Base-by-base conservation (phyloP, 441 rosid species). In the Adansonia gregorii region DNA sequence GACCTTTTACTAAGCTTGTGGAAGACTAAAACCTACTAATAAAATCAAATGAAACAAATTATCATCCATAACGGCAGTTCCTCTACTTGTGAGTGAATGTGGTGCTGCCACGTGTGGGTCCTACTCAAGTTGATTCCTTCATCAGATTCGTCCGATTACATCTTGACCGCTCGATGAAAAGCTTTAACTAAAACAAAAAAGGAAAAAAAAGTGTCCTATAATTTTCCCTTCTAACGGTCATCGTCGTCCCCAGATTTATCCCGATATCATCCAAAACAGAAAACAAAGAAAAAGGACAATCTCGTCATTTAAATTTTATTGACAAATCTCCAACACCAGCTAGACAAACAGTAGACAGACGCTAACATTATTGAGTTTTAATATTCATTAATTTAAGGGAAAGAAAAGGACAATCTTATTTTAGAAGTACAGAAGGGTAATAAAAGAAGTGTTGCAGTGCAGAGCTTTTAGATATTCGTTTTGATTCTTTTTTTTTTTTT, bases 171-270 rank as follows among this genome's bases (percentile, higher is more conserved):
- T 8, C 0, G 78, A 63, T 61, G 20, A 17, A 2, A 9, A 35
- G 39, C 39, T 35, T 31, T 35, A 35, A 35, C 39, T 35, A 35
- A 35, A 35, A 35, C 4, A 35, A 35, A 35, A 35, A 35, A 1
- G 39, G 0, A 35, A 35, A 35, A 3, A 48, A 60, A 48, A 60
- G 70, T 63, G 77, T 19, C 68, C 15, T 61, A 74, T 15, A 72
- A 20, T 49, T 51, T 35, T 3, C 35, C 48, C 59, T 7, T 35
- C 72, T 31, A 81, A 78, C 81, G 81, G 82, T 66, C 78, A 67
- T 61, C 43, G 20, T 67, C 76, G 74, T 51, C 74, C 39, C 39
- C 39, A 35, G 39, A 35, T 35, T 31, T 14, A 52, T 35, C 39
- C 39, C 22, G 2, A 68, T 1, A 3, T 22, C 19, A 3, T 56